Evolutionary conservation across 2,329 filamentous ascomycete genomes (phyloP), one percentile per base, ranked within the genome.

Genomic region (Exserohilum rostratum): DNA sequence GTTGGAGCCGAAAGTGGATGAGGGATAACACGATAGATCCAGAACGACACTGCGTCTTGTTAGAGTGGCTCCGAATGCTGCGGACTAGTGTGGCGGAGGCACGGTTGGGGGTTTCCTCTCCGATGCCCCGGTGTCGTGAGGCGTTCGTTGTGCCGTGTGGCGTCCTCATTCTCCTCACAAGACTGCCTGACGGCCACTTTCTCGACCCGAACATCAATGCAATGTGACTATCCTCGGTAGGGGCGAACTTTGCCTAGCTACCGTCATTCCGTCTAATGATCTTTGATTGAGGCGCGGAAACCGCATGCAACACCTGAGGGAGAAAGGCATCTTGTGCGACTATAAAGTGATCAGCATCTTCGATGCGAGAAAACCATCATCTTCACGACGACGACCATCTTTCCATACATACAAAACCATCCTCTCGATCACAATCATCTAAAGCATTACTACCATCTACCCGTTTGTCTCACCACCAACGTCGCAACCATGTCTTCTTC

Each of bases 81-180:
- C 20, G 37, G 33, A 40, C 50, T 53, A 49, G 44, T 56, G 59
- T 62, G 59, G 56, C 57, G 54, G 61, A 61, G 61, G 61, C 61
- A 58, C 61, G 42, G 61, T 55, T 50, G 44, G 42, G 47, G 37
- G 10, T 35, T 51, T 33, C 35, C 55, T 42, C 47, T 45, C 46
- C 25, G 54, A 53, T 45, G 27, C 51, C 27, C 50, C 42, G 45
- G 55, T 50, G 54, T 50, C 29, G 49, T 64, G 59, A 64, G 61
- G 61, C 61, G 61, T 58, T 58, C 50, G 52, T 55, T 37, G 54
- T 57, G 49, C 61, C 61, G 52, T 60, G 61, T 64, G 61, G 61
- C 61, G 61, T 53, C 50, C 42, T 58, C 53, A 50, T 46, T 50
- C 53, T 50, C 49, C 49, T 52, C 48, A 51, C 57, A 58, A 64